Conservation (phyloP, 2,329 filamentous ascomycete species). For the Aspergillus japonicus region DNA sequence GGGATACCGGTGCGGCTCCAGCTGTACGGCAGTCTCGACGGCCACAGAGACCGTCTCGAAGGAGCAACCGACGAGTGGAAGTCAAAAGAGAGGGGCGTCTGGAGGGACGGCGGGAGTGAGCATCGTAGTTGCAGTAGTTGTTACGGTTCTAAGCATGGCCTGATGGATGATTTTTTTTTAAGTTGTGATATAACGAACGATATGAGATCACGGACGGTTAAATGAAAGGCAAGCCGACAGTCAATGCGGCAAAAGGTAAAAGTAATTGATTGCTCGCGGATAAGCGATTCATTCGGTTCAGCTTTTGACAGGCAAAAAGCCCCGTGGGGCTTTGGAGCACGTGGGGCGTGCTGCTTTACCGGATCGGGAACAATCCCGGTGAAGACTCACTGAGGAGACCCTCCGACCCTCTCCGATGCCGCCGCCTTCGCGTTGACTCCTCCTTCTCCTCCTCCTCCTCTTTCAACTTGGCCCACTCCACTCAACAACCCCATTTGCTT, state of each 20-base stretch:
- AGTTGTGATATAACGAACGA: not conserved
- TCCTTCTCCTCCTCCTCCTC: slow-evolving; percentile 4
- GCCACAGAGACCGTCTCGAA: slow-evolving; percentile 55
- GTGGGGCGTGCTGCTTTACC: slow-evolving; percentile 8
- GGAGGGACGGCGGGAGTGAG: slow-evolving; percentile 8
- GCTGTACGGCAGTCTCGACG: slow-evolving; percentile 61
- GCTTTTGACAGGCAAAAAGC: not conserved
- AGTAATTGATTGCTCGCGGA: not conserved
- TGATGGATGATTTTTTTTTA: not conserved
- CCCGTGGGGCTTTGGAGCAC: slow-evolving; percentile 7
- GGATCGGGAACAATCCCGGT: slow-evolving; percentile 10
- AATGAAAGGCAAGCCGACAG: not conserved
- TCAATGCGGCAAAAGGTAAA: not conserved
- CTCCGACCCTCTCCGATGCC: slow-evolving; percentile 12
- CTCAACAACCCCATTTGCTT: not conserved
- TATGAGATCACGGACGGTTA: not conserved
- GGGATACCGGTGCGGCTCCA: slow-evolving; percentile 72
- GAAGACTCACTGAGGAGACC: not conserved
- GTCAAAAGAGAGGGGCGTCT: slow-evolving; percentile 6
- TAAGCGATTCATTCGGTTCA: not conserved
- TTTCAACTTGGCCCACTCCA: too few species aligned
- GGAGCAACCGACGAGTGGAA: slow-evolving; percentile 28
- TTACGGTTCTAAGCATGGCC: not conserved
- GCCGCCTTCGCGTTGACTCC: not conserved
- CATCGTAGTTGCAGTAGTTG: slow-evolving; percentile 8